Evolutionary conservation across 2,329 filamentous ascomycete species (phyloP).

Genomic region (Fusarium pseudocircinatum): DNA sequence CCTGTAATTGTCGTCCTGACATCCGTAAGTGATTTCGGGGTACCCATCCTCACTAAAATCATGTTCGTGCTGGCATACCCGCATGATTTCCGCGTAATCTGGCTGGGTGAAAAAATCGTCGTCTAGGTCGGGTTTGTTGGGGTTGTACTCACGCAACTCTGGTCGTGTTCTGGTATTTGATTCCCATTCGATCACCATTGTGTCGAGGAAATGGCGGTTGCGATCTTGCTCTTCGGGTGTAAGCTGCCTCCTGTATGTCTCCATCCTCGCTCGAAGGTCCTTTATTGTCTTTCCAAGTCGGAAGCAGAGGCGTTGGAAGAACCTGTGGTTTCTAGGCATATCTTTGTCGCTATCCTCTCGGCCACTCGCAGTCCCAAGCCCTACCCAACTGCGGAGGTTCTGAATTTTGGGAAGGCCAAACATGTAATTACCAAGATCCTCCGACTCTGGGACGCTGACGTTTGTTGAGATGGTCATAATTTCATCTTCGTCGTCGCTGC

Average conservation of each 20-base stretch:
- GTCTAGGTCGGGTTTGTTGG: background rate
- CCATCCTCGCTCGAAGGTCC: slow-evolving; percentile 10
- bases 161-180: slow-evolving; percentile 25
- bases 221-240: slow-evolving; percentile 5
- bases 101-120: slow-evolving; percentile 6
- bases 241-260: slow-evolving; percentile 6
- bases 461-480: slow-evolving; percentile 25
- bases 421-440: slow-evolving; percentile 19
- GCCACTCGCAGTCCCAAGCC: background rate
- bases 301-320: slow-evolving; percentile 48
- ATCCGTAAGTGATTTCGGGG: slow-evolving; percentile 3
- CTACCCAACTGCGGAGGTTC: slow-evolving; percentile 12
- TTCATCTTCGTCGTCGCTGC: background rate
- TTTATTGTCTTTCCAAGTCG: slow-evolving; percentile 51
- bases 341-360: background rate
- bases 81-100: slow-evolving; percentile 45
- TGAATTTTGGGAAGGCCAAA: slow-evolving; percentile 27
- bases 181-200: slow-evolving; percentile 24
- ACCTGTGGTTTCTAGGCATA: slow-evolving; percentile 13
- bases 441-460: slow-evolving; percentile 6
- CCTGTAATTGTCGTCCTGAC: slow-evolving; percentile 11
- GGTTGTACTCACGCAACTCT: slow-evolving; percentile 28
- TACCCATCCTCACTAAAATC: slow-evolving; percentile 12
- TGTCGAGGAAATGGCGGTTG: slow-evolving; percentile 23
- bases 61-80: slow-evolving; percentile 44